Evolutionary conservation across 202 grass and related monocot genomes (phyloP).

Genomic region (Hordeum pubiflorum): DNA sequence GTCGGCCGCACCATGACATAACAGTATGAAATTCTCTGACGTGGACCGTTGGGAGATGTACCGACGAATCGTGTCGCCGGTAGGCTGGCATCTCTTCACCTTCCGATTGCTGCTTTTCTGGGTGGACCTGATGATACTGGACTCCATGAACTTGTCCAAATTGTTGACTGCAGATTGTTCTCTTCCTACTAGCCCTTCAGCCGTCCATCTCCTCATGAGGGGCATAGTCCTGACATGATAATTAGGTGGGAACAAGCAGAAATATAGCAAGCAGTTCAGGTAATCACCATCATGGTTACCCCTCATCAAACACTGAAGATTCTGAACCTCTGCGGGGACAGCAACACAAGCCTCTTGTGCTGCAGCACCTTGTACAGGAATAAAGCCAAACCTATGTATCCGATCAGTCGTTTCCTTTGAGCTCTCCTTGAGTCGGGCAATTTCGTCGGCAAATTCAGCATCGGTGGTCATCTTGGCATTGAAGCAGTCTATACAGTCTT

Average conservation of each 20-base stretch:
- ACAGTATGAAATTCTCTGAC: not conserved
- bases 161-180: not conserved
- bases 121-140: not conserved
- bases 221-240: not conserved
- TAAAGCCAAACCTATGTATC: too few relatives aligned
- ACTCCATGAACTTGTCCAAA: not conserved
- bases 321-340: not conserved
- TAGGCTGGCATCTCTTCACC: not conserved
- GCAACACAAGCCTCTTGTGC: not conserved
- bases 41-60: not conserved
- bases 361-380: not conserved
- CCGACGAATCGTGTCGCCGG: not conserved
- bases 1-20: not conserved
- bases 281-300: too few relatives aligned
- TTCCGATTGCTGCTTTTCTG: not conserved
- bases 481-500: not conserved
- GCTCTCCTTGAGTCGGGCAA: not conserved
- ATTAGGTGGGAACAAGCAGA: not conserved
- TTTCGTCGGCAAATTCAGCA: fast-evolving
- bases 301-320: not conserved
- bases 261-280: not conserved
- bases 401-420: fast-evolving
- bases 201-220: not conserved
- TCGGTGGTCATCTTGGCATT: not conserved
- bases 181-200: not conserved